phyloP scores from a whole-genome alignment of 768 basidiomycete species.

The Xerocomellus amylosporus region DNA sequence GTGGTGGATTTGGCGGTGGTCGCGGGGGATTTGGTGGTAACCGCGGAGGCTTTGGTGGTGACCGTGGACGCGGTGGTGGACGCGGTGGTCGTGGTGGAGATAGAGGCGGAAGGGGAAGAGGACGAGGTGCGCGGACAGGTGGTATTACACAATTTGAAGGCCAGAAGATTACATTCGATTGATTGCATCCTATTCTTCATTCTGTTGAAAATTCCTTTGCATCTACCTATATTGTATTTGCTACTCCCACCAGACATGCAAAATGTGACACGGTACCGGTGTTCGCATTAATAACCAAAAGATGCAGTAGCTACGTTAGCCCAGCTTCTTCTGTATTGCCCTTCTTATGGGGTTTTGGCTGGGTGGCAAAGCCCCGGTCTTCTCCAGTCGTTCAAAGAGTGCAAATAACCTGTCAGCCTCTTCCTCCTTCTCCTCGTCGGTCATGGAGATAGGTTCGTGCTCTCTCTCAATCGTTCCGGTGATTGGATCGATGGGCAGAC shows the following conservation, averaged over 20 bases:
- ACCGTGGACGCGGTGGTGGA: conserved; percentile 39
- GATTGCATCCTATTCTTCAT: background rate
- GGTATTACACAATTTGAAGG: conserved; percentile 52
- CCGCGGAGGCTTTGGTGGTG: conserved; percentile 41
- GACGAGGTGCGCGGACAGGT: conserved; percentile 50
- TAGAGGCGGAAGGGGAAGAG: conserved; percentile 32
- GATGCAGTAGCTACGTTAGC: conserved; percentile 1
- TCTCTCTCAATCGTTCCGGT: conserved; percentile 64
- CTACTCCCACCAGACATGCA: background rate
- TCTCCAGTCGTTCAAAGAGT: conserved; percentile 86
- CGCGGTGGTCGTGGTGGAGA: conserved; percentile 45
- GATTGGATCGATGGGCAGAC: conserved; percentile 72
- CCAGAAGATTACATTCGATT: conserved; percentile 48
- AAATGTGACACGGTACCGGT: background rate
- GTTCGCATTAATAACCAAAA: background rate
- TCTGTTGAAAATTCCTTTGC: background rate
- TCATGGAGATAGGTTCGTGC: conserved; percentile 59
- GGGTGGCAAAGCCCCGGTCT: conserved; percentile 62
- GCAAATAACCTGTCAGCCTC: conserved; percentile 93
- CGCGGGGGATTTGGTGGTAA: conserved; percentile 31
- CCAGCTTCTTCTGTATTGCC: conserved; percentile 45
- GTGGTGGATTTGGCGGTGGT: conserved; percentile 15
- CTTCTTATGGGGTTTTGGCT: conserved; percentile 71
- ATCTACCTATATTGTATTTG: background rate
- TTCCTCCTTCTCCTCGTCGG: conserved; percentile 90